Evolutionary conservation across 495 filamentous ascomycete species (phyloP), one percentile per base, ranked within the genome.

Genomic region (Clavariopsis aquatica): DNA sequence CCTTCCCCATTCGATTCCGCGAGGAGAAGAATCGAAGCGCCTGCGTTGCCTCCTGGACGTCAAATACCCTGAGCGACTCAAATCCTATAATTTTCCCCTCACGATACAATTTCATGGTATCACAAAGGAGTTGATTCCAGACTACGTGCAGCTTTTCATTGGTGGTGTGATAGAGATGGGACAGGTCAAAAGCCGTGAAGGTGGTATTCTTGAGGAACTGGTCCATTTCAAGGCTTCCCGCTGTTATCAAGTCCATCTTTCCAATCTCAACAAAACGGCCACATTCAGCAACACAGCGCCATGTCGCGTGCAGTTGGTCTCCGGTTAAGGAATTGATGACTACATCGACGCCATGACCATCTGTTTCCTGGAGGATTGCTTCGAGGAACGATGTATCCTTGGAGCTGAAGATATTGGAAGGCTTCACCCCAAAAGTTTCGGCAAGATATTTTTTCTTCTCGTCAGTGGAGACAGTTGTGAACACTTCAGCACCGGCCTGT

Each of bases 191-290:
- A 5, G 36, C 55, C 5, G 28, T 46, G 24, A 58, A 58, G n/a
- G 55, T 27, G 1, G n/a, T 43, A 17, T 47, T 58, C 4, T 26
- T 23, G 1, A 19, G 22, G 55, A 58, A 58, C 23, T 23, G 17
- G n/a, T 26, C 22, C 62, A 73, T 71, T 6, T 49, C 28, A 2
- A 71, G 28, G 10, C 34, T 27, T 1, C 47, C 68, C 41, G 78
- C 78, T 17, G 60, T 24, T n/a, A 55, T 24, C 20, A 78, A 78
- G 72, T 86, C 84, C 17, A 74, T 75, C 54, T 83, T 83, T 1
- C 83, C 83, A 28, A 87, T 77, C 59, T 87, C 84, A 45, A 88
- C 69, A 57, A 88, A 84, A 5, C 79, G 72, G 17, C 85, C 84
- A 53, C 84, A 82, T 0, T 76, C 74, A 0, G 80, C 80, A 54